These are phyloP conservation scores for Ramaria sp. DNA, from an alignment of 768 basidiomycete species.

Conservation along the genomic window DNA sequence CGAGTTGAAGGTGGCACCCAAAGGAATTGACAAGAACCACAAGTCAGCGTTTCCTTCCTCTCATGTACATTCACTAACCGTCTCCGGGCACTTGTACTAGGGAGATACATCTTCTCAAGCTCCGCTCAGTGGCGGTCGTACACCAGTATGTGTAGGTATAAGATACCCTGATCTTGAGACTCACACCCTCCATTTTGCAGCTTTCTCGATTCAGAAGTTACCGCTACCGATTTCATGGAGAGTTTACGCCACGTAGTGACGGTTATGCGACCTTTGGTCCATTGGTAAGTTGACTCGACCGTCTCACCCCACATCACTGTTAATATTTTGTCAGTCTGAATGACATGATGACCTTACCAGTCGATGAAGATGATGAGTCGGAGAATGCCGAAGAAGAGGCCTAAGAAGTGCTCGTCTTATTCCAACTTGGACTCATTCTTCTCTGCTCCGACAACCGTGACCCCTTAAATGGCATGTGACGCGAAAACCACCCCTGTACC, in stretches of 20 bases:
- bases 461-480: not conserved
- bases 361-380: conserved; percentile 20
- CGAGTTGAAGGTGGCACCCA: conserved; percentile 84
- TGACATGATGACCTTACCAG: conserved; percentile 54
- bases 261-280: conserved; percentile 66
- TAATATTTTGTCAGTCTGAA: conserved; percentile 43
- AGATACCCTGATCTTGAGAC: conserved; percentile 2
- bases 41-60: conserved; percentile 30
- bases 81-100: conserved; percentile 23
- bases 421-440: not conserved
- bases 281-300: conserved; percentile 40
- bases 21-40: conserved; percentile 79
- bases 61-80: not conserved
- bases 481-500: not conserved
- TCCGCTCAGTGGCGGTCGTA: conserved; percentile 64
- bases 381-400: conserved; percentile 7
- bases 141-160: conserved; percentile 35
- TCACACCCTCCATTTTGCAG: conserved; percentile 24
- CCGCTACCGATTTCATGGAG: conserved; percentile 54
- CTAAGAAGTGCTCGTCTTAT: not conserved
- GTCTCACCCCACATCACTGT: not conserved
- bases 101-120: conserved; percentile 88
- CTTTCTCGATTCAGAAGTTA: conserved; percentile 67
- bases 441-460: not conserved
- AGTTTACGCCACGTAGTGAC: conserved; percentile 42